Conservation (phyloP, 345 rosid species). For the Orychophragmus violaceus region DNA sequence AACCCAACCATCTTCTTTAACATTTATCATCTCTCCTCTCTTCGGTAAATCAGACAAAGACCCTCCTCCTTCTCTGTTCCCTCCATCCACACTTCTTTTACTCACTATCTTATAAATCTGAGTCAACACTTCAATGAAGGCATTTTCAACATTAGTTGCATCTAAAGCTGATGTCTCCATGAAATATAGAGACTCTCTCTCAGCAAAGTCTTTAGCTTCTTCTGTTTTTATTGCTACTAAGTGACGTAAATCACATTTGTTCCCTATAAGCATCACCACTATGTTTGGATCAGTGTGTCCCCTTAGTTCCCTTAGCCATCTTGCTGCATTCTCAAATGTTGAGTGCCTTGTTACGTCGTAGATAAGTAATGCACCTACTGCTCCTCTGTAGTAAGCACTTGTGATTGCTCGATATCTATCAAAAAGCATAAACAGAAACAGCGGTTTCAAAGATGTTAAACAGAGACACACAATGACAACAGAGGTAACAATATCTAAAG, state of each 20-base stretch:
- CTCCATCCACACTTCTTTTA: constrained; percentile 48
- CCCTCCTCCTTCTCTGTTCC: constrained; percentile 33
- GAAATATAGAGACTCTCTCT: constrained; percentile 44
- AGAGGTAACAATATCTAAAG: neutral
- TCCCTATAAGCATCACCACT: constrained; percentile 63
- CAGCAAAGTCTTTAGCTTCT: constrained; percentile 50
- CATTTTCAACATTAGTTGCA: constrained; percentile 49
- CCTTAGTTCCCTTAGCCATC: constrained; percentile 55
- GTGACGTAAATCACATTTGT: constrained; percentile 61
- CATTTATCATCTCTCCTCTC: constrained; percentile 32
- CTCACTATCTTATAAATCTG: constrained; percentile 53
- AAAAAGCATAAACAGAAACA: neutral
- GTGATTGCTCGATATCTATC: constrained; percentile 60
- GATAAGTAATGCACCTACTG: constrained; percentile 55
- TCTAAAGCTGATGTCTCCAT: constrained; percentile 61
- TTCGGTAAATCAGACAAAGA: constrained; percentile 15
- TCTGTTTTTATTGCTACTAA: constrained; percentile 49
- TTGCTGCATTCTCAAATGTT: constrained; percentile 55
- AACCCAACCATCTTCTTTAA: constrained; percentile 31
- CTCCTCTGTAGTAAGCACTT: constrained; percentile 65
- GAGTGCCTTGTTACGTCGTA: constrained; percentile 57
- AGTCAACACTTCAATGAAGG: constrained; percentile 50
- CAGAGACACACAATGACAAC: neutral
- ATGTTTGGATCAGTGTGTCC: constrained; percentile 56
- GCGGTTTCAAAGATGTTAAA: neutral